Percentiles rank a stretch among this genome's conserved stretches.
phyloP scores from a whole-genome alignment of 257 asterid genomes.

The Solanum gandarillasii region DNA sequence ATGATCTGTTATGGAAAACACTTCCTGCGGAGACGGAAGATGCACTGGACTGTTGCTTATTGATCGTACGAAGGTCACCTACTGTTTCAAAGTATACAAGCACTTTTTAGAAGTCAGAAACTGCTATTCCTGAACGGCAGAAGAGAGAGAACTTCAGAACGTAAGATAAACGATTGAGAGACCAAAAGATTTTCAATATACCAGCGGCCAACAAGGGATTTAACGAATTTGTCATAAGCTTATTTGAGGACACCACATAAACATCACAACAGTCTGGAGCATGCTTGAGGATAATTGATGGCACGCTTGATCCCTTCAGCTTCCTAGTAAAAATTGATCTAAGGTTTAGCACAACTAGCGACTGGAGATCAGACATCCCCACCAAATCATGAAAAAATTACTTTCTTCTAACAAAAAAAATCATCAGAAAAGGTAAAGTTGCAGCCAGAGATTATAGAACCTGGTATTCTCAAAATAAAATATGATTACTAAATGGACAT shows the following conservation, averaged over 20 bases:
- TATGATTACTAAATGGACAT: not conserved
- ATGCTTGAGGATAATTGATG: constrained; percentile 54
- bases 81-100: constrained; percentile 17
- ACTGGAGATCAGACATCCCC: not conserved
- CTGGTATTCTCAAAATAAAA: not conserved
- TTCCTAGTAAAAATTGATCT: constrained; percentile 26
- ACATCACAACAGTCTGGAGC: constrained; percentile 55
- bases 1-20: constrained; percentile 10
- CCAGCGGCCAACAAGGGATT: constrained; percentile 37
- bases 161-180: not conserved
- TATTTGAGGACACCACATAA: constrained; percentile 45
- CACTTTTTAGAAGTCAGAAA: constrained; percentile 2
- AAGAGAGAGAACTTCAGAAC: not conserved
- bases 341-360: not conserved
- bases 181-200: constrained; percentile 11
- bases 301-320: constrained; percentile 42
- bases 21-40: constrained; percentile 32
- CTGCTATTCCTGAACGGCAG: not conserved
- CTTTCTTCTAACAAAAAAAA: not conserved
- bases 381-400: not conserved
- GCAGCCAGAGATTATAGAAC: not conserved
- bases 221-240: constrained; percentile 36
- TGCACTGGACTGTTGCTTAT: constrained; percentile 15
- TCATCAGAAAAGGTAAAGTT: not conserved
- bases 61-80: constrained; percentile 14